A percentile compares a stretch with the other conserved stretches of the same genome.
These are phyloP conservation scores for Vitis vinifera DNA, from an alignment of 164 flowering plant species.

Conservation along the genomic window ASM3070453v1 NC_081810.1:4789501-4790000, in stretches of 20 bases:
- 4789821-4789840: not conserved
- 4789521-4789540: slow-evolving; percentile 64
- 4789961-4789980: no score
- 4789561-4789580: slow-evolving; percentile 27
- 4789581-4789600: slow-evolving; percentile 46
- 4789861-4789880: no score
- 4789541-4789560: slow-evolving; percentile 54
- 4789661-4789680: slow-evolving; percentile 60
- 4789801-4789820: not conserved
- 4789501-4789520: slow-evolving; percentile 51
- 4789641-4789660: slow-evolving; percentile 46
- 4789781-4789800: no score
- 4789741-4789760: not conserved
- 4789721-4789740: not conserved
- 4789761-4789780: no score
- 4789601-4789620: slow-evolving; percentile 55
- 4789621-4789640: slow-evolving; percentile 67
- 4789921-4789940: no score
- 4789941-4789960: no score
- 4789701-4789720: not conserved
- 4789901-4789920: no score
- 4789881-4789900: no score
- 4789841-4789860: no score
- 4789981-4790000: no score
- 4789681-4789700: slow-evolving; percentile 42